phyloP scores from a whole-genome alignment of 257 asterid species.

The Plantago elongata region DNA sequence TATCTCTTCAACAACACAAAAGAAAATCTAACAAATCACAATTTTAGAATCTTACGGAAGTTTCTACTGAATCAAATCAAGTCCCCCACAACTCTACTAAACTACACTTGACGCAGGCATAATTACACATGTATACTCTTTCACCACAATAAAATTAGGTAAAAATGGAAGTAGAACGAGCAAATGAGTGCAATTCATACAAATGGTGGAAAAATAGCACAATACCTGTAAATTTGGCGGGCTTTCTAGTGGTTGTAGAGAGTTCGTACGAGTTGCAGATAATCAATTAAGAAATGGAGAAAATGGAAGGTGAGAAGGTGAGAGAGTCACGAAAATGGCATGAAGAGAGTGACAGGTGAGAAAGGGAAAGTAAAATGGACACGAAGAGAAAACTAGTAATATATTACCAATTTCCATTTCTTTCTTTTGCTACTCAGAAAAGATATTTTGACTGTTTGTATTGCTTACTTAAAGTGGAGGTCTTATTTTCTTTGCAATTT shows the following conservation, averaged over 20 bases:
- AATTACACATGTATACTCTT: background rate
- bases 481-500: too few relatives aligned
- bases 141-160: too few relatives aligned
- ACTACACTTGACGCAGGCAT: slow-evolving; percentile 21
- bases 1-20: background rate
- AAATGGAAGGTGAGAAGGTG: slow-evolving; percentile 44
- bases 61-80: slow-evolving; percentile 17
- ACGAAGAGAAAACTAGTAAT: background rate
- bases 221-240: too few relatives aligned
- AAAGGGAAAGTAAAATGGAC: background rate
- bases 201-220: too few relatives aligned
- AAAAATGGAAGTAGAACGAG: too few relatives aligned
- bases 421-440: too few relatives aligned
- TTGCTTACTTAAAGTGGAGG: too few relatives aligned
- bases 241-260: too few relatives aligned
- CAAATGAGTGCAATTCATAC: too few relatives aligned
- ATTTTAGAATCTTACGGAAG: slow-evolving; percentile 9
- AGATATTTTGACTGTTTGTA: too few relatives aligned
- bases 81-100: slow-evolving; percentile 17
- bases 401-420: too few relatives aligned
- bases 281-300: background rate
- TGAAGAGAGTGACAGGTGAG: slow-evolving; percentile 1
- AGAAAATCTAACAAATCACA: background rate
- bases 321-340: slow-evolving; percentile 38
- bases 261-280: too few relatives aligned